A percentile compares a stretch with the other conserved stretches of the same genome.
phyloP scores from a whole-genome alignment of 371 early-diverging fungal genomes.

The Apophysomyces variabilis region DNA sequence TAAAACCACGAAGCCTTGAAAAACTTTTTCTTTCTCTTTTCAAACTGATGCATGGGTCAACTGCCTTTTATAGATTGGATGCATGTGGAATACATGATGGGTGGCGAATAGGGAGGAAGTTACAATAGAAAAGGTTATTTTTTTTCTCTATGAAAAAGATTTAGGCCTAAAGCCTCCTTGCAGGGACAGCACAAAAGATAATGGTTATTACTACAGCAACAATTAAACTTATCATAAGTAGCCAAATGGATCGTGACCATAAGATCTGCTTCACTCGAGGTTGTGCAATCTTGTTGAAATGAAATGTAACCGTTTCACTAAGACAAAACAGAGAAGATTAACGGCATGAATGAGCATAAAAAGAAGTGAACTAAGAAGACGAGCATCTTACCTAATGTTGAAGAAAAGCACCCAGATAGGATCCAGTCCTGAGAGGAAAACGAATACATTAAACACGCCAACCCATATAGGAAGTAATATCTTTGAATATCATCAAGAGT shows the following conservation, averaged over 20 bases:
- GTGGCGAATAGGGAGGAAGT: not conserved
- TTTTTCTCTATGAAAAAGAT: no score
- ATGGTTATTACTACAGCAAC: constrained; percentile 41
- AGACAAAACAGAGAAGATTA: not conserved
- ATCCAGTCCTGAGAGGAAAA: constrained; percentile 49
- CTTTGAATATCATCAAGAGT: constrained; percentile 17
- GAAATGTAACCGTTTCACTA: constrained; percentile 56
- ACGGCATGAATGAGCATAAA: not conserved
- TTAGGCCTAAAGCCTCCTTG: constrained; percentile 29
- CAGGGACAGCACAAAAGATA: constrained; percentile 50
- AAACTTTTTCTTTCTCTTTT: not conserved
- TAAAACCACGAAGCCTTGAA: not conserved
- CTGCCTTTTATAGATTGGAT: constrained; percentile 7
- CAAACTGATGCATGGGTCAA: constrained; percentile 6
- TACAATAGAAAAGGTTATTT: not conserved
- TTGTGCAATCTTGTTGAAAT: constrained; percentile 49
- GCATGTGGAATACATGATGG: constrained; percentile 11
- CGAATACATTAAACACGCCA: constrained; percentile 44
- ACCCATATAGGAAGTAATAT: constrained; percentile 49
- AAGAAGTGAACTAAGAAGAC: not conserved
- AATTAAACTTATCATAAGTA: constrained; percentile 29
- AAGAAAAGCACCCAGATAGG: constrained; percentile 53
- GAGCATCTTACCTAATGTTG: constrained; percentile 43
- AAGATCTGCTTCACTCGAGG: constrained; percentile 46
- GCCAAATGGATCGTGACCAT: constrained; percentile 47